phyloP scores from a whole-genome alignment of 805 yeast species.

The Yarrowia hollandica region DNA sequence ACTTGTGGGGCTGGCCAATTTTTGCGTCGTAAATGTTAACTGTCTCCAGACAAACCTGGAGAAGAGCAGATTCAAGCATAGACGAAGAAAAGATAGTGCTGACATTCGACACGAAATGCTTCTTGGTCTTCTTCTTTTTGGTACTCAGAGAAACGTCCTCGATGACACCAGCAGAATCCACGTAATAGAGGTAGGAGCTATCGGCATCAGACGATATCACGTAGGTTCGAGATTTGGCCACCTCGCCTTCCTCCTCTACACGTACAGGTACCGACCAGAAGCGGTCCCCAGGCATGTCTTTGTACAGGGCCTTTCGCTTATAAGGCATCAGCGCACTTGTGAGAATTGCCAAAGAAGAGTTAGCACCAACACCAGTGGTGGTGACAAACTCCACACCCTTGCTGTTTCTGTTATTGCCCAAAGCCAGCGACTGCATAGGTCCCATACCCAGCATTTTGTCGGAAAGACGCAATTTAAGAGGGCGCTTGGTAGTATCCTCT shows the following conservation, averaged over 20 bases:
- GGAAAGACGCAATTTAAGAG: constrained; percentile 44
- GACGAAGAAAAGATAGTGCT: constrained; percentile 19
- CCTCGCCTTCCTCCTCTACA: constrained; percentile 19
- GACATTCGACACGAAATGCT: constrained; percentile 7
- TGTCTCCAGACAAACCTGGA: constrained; percentile 28
- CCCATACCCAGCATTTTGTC: constrained; percentile 68
- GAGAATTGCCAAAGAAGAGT: constrained; percentile 60
- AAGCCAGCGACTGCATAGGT: constrained; percentile 66
- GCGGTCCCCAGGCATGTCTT: constrained; percentile 15
- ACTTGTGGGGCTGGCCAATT: constrained; percentile 32
- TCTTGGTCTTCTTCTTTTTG: constrained; percentile 26
- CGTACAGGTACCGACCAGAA: constrained; percentile 18
- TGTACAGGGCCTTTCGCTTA: constrained; percentile 5
- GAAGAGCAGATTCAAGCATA: not conserved
- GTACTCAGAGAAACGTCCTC: constrained; percentile 20
- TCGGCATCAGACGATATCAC: constrained; percentile 7
- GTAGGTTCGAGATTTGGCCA: constrained; percentile 16
- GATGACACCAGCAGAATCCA: constrained; percentile 8
- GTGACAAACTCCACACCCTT: constrained; percentile 68
- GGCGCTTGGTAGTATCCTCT: not conserved
- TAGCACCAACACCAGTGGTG: constrained; percentile 61
- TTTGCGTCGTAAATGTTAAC: constrained; percentile 32
- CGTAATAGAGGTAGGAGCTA: constrained; percentile 6
- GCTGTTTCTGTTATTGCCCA: constrained; percentile 66
- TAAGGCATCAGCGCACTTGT: constrained; percentile 19